Evolutionary conservation across 441 rosid genomes (phyloP), one percentile per base, ranked within the genome.

Genomic region (Sinapis alba): DNA sequence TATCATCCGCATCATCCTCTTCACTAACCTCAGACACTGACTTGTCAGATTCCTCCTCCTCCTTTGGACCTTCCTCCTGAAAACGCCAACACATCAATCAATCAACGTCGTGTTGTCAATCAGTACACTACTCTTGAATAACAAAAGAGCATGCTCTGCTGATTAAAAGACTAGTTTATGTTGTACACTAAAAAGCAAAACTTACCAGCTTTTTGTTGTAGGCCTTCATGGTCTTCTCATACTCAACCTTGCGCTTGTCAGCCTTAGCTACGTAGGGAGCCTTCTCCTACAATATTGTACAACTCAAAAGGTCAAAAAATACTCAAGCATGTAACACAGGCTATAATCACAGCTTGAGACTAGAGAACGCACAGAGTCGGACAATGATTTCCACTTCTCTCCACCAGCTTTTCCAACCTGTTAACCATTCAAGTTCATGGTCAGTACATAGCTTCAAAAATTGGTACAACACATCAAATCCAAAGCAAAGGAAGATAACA

Each of bases 381-480:
- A 79, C 83, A 94, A 1, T 0, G 97, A 92, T 80, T 94, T 94
- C 98, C 98, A 94, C 76, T 84, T 94, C 54, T 92, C 98, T 13
- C 98, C 97, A 65, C 91, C 97, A 80, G 98, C 98, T 78, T 94
- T 94, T 27, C 98, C 98, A 59, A 94, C 98, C 98, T 94, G 61
- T 26, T 43, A 3, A 21, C 19, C 13, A 69, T 26, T 13, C 0
- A 59, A 28, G 45, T 7, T 10, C 57, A 23, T 18, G 30, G 20
- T 41, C 21, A 62, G 34, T 6, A 11, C 34, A 38, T 16, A 1
- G 34, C 19, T 21, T n/a, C n/a, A n/a, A n/a, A n/a, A n/a, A n/a
- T n/a, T 18, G 11, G 57, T n/a, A n/a, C 11, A 36, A 11, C 45
- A 36, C 1, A 36, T 10, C 45, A 36, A n/a, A 45, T 45, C 18